phyloP scores from a whole-genome alignment of 805 yeast genomes.

The Saccharomycopsis fermentans region DNA sequence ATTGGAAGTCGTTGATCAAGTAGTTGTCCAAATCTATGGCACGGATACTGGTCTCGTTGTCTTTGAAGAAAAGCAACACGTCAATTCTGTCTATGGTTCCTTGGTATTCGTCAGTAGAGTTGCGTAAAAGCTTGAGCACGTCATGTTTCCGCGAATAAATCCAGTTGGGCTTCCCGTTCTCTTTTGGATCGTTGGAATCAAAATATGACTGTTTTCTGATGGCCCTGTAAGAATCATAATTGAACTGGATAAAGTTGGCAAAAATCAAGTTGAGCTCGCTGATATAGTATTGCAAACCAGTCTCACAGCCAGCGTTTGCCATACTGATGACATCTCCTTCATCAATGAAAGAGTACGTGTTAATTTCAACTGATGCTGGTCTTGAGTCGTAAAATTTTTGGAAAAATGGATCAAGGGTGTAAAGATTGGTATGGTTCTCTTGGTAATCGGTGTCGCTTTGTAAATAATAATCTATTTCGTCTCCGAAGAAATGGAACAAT shows the following conservation, averaged over 20 bases:
- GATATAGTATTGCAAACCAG: background rate
- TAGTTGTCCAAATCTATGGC: background rate
- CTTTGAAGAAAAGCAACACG: background rate
- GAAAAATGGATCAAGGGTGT: background rate
- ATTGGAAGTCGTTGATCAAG: background rate
- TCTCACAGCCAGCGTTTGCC: background rate
- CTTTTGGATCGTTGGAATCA: background rate
- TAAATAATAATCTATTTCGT: constrained; percentile 27
- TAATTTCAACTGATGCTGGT: background rate
- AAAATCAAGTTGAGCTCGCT: background rate
- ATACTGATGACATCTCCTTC: background rate
- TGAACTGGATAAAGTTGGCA: background rate
- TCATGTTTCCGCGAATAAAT: background rate
- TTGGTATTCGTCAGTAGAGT: background rate
- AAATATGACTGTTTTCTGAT: background rate
- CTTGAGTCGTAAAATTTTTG: background rate
- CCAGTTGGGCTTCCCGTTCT: background rate
- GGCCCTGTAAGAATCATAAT: background rate
- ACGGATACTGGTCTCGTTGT: background rate
- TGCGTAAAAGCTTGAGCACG: background rate
- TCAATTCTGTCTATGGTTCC: background rate
- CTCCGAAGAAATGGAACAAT: constrained; percentile 34
- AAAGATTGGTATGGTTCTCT: background rate
- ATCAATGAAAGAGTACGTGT: background rate
- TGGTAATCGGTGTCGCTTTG: background rate